Evolutionary conservation across 1,284 basidiomycete genomes (phyloP), one percentile per base, ranked within the genome.

Genomic region (Pascua guehoae): DNA sequence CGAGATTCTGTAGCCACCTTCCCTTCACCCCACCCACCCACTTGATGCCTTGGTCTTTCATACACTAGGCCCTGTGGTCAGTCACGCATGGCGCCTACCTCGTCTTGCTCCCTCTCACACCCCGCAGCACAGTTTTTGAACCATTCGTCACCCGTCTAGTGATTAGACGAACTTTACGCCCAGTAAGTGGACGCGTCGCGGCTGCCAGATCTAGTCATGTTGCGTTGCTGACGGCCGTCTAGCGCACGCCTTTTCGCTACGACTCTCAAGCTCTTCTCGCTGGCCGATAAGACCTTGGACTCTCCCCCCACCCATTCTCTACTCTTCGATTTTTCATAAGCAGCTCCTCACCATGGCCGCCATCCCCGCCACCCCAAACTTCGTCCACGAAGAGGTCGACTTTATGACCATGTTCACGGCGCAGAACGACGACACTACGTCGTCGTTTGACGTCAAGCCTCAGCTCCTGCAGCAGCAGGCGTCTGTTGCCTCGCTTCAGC

Each of bases 321-420:
- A 44, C 16, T 9, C 42, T 16, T 44, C 42, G 42, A 15, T 17
- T n/a, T 44, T 17, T 41, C 8, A 2, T 4, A 4, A 51, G 50
- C 16, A 46, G 12, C 16, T 41, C 17, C 16, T 52, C 49, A 41
- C 52, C 51, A 54, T 58, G 51, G 51, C 51, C 8, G 48, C 57
- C 18, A 47, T 51, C 44, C 37, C 42, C n/a, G 41, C 51, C 12
- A 41, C 47, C 10, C 58, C 54, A 37, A 48, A 56, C 43, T 37
- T 38, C 12, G 10, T 46, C 15, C 50, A 56, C 43, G 60, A 58
- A 39, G 60, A 58, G 49, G 60, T 62, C 40, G 60, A 62, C 54
- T 62, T 62, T 44, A 62, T 62, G 60, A 56, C 57, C 42, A 62
- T 62, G 60, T 62, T 62, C 57, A 62, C 57, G 45, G 53, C 51